Conservation (phyloP, 164 flowering plant genomes). For the Magnolia sinica region DNA sequence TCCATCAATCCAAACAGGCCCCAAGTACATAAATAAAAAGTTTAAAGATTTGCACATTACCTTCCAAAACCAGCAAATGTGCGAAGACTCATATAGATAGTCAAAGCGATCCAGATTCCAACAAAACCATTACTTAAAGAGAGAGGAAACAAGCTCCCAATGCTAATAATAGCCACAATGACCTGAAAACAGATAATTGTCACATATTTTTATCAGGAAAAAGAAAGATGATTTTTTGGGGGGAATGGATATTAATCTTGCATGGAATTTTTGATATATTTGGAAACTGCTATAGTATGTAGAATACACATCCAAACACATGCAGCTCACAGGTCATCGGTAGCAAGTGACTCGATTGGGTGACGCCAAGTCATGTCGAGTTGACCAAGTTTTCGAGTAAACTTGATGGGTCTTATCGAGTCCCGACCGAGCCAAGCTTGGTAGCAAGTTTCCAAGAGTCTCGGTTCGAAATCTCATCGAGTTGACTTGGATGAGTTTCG, state of each 20-base stretch:
- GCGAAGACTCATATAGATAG: constrained; percentile 78
- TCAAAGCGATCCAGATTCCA: constrained; percentile 86
- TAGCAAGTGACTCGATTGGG: no score
- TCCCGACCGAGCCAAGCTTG: no score
- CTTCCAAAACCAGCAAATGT: constrained; percentile 77
- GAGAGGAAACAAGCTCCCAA: constrained; percentile 47
- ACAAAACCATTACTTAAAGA: constrained; percentile 59
- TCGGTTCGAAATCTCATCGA: no score
- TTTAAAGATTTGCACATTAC: constrained; percentile 28
- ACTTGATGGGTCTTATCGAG: no score
- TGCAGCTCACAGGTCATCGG: no score
- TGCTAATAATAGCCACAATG: constrained; percentile 68
- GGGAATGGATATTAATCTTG: neutral
- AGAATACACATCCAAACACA: no score
- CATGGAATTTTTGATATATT: neutral
- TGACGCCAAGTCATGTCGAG: no score
- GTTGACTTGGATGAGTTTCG: no score
- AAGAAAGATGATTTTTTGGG: no score
- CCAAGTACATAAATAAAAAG: neutral
- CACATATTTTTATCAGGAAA: neutral
- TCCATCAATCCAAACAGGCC: neutral
- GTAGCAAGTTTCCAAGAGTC: no score
- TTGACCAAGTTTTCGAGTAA: no score
- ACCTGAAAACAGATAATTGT: constrained; percentile 41
- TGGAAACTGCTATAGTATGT: neutral